Conservation (phyloP, 2,329 filamentous ascomycete species). For the Alternaria tenuissima region DNA sequence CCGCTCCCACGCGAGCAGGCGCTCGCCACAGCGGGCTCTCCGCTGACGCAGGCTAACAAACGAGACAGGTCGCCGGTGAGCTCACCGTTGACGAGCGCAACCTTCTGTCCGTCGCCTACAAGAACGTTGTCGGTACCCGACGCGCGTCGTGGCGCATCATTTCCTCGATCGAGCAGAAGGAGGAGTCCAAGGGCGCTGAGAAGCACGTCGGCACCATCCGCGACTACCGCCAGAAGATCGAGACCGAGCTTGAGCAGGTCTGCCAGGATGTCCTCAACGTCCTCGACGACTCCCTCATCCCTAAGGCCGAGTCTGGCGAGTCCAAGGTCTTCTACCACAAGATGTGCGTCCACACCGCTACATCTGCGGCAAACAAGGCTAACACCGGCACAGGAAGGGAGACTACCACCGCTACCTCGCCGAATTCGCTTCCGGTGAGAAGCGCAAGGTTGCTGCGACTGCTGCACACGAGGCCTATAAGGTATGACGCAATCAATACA, state of each 20-base stretch:
- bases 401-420: slow-evolving; percentile 96
- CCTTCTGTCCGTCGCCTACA: slow-evolving; percentile 98
- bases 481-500: slow-evolving; percentile 64
- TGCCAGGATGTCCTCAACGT: slow-evolving; percentile 98
- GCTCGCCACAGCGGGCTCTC: slow-evolving; percentile 23
- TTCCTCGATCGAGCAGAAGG: slow-evolving; percentile 99
- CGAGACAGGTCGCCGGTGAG: slow-evolving; percentile 68
- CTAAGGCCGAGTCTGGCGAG: slow-evolving; percentile 94
- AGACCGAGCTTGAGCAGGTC: slow-evolving; percentile 95
- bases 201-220: slow-evolving; percentile 94
- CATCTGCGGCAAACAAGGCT: slow-evolving; percentile 20
- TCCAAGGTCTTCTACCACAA: slow-evolving; percentile 99
- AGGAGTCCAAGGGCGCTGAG: slow-evolving; percentile 97
- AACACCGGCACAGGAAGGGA: slow-evolving; percentile 75
- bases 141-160: slow-evolving; percentile 99
- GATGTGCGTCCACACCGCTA: slow-evolving; percentile 72
- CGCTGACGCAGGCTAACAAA: slow-evolving; percentile 29
- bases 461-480: slow-evolving; percentile 96
- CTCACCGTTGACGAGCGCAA: slow-evolving; percentile 79
- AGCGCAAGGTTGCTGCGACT: slow-evolving; percentile 87
- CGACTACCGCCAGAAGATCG: slow-evolving; percentile 98
- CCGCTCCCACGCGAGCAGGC: slow-evolving; percentile 33
- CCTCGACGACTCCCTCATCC: slow-evolving; percentile 90
- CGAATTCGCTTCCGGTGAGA: slow-evolving; percentile 91
- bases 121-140: slow-evolving; percentile 98